Base-by-base conservation (phyloP, 2,329 filamentous ascomycete genomes). In the Colletotrichum abscissum region DNA sequence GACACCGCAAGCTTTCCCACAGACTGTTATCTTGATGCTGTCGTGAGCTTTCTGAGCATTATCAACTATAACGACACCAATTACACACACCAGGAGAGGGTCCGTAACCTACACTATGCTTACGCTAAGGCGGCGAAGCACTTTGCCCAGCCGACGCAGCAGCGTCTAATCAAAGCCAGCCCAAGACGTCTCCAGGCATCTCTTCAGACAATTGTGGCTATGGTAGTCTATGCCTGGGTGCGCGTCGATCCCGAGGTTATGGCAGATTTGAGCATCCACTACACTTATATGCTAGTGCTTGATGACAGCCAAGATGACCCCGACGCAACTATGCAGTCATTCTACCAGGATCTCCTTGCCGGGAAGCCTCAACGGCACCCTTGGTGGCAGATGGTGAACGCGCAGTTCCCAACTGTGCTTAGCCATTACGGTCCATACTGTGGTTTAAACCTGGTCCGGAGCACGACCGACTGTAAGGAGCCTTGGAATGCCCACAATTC, bases 171-270 rank as follows among this genome's bases (percentile, higher is more conserved):
- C 8, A 74, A 73, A 19, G 67, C 72, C 16, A 42, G 58, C 55
- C 75, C 72, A 5, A 71, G 69, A 69, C 59, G 63, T 26, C 46
- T 76, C 30, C 65, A 74, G 30, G 70, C 72, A 7, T 63, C 67
- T 16, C 67, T 76, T n/a, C 74, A 69, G 52, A 77, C 76, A 30
- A 76, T 80, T 72, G 78, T 78, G 2, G 77, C 78, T 70, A 75
- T 81, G 30, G 78, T 78, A 11, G 78, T 78, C 30, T 81, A 81
- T 69, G 75, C 76, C n/a, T 78, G 80, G 59, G 71, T 77, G 42
- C 78, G 77, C 72, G 77, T 68, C 1, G 67, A 63, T n/a, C 63
- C 63, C 24, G 74, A 77, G 42, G 42, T 76, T 54, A 76, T 76
- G 74, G 75, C 74, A 11, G 76, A 72, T 42, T 65, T 77, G n/a